phyloP scores from a whole-genome alignment of 148 eudicot species.

The Linanthus parryae region DNA sequence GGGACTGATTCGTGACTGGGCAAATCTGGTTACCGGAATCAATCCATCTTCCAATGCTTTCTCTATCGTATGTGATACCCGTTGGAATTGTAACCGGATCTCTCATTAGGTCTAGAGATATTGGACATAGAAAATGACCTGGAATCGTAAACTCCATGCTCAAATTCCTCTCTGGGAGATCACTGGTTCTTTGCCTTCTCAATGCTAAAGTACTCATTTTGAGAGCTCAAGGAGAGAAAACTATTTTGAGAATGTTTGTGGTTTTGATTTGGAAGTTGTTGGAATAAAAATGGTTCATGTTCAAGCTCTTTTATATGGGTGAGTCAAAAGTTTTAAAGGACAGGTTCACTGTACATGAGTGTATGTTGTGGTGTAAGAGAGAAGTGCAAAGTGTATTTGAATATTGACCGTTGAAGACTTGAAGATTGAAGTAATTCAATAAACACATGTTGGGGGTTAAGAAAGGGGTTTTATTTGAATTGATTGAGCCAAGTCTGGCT shows the following conservation, averaged over 20 bases:
- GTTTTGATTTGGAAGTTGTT: no score
- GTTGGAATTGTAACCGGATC: constrained; percentile 84
- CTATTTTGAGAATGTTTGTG: not conserved
- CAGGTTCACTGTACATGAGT: constrained; percentile 11
- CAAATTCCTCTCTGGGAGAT: not conserved
- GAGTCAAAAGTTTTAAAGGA: constrained; percentile 14
- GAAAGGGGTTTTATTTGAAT: no score
- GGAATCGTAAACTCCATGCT: constrained; percentile 48
- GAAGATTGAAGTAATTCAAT: no score
- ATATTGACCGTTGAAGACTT: constrained; percentile 60
- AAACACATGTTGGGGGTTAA: no score
- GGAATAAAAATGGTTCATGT: not conserved
- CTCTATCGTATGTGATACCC: constrained; percentile 84
- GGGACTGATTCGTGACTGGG: constrained; percentile 62
- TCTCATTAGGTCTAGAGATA: constrained; percentile 82
- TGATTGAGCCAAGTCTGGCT: no score
- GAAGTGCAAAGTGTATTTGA: constrained; percentile 6
- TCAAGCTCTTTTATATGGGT: not conserved
- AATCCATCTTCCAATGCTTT: constrained; percentile 77
- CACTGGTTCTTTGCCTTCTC: constrained; percentile 34
- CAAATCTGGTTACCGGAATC: constrained; percentile 63
- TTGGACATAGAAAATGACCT: constrained; percentile 63
- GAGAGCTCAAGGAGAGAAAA: not conserved
- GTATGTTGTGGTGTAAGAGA: not conserved
- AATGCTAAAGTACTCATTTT: constrained; percentile 35